Conservation (phyloP, 768 basidiomycete genomes). For the Rossbeevera mucosa region DNA sequence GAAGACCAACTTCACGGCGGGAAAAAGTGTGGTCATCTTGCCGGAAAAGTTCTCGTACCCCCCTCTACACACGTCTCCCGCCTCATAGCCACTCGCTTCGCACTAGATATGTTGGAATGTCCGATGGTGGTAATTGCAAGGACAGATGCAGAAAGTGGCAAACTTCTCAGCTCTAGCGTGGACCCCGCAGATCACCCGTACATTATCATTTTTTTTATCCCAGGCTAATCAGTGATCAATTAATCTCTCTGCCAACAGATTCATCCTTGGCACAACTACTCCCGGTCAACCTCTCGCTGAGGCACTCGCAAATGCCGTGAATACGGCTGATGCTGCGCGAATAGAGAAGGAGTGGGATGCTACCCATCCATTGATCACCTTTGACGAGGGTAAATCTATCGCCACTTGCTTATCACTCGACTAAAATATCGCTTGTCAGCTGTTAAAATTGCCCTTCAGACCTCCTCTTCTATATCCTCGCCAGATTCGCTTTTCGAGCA, state of each 20-base stretch:
- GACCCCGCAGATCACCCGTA: constrained; percentile 71
- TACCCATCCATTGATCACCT: constrained; percentile 68
- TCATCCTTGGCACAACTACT: constrained; percentile 59
- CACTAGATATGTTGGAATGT: constrained; percentile 84
- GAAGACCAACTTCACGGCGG: constrained; percentile 95
- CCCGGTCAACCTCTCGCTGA: constrained; percentile 57
- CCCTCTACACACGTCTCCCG: constrained; percentile 83
- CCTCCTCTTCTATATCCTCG: constrained; percentile 21
- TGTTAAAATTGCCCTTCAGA: constrained; percentile 19
- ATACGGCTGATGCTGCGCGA: constrained; percentile 64
- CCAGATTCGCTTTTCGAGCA: constrained; percentile 46
- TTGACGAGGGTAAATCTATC: constrained; percentile 64
- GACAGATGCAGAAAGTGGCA: constrained; percentile 86
- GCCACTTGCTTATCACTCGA: constrained; percentile 42
- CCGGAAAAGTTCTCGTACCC: constrained; percentile 91
- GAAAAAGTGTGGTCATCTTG: constrained; percentile 92
- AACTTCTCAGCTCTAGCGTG: constrained; percentile 78
- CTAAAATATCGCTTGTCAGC: constrained; percentile 14
- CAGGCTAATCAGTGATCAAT: constrained; percentile 5
- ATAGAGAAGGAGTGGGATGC: constrained; percentile 76
- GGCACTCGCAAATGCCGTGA: constrained; percentile 58
- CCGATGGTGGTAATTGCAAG: constrained; percentile 88
- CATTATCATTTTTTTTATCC: constrained; percentile 27
- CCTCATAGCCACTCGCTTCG: constrained; percentile 81
- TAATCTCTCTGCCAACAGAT: constrained; percentile 35